Evolutionary conservation across 225 moss, liverwort and hornwort genomes (phyloP), one percentile per base, ranked within the genome.

Genomic region (Bryum argenteum): DNA sequence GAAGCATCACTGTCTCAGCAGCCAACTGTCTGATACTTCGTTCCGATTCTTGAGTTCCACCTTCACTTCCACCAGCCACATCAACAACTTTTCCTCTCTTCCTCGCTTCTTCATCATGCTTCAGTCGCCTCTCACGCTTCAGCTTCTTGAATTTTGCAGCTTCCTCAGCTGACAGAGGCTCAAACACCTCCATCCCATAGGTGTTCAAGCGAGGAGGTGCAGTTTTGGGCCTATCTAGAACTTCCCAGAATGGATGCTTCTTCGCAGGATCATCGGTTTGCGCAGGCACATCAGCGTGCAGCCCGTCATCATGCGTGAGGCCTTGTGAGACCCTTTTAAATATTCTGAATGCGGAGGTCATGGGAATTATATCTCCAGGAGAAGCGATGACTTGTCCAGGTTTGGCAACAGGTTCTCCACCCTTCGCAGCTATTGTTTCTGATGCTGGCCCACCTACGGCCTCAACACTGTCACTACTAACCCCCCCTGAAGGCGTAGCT

Each of bases 141-240:
- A 37, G 10, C 66, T 78, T 80, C 62, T 61, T 69, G 57, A 78
- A 83, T 12, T 41, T 70, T 69, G 58, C 83, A 56, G 69, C 71
- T 20, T 87, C 17, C 50, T 71, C 70, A 59, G 78, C 66, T 58
- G 78, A 83, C 37, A 87, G 24, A 11, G 80, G 86, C 72, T 83
- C 78, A 72, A 87, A 87, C 19, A 77, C 61, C 74, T 87, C 87
- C 87, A 87, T 82, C 10, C 77, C 81, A 1, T 67, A 74, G 37
- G 81, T 79, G 65, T 81, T 81, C 72, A 87, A 60, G 54, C 87
- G 84, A 43, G 87, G 71, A 59, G 84, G 87, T 74, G 87, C 87
- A 58, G 81, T 81, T 72, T 77, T 73, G 10, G 87, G 82, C 65
- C 87, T 79, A 24, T 84, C 65, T 39, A 87, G 72, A 57, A 82